Percentiles rank a stretch among this genome's conserved stretches.
Evolutionary conservation across 106 monocot species (phyloP).

Genomic region (Phalaenopsis equestris): DNA sequence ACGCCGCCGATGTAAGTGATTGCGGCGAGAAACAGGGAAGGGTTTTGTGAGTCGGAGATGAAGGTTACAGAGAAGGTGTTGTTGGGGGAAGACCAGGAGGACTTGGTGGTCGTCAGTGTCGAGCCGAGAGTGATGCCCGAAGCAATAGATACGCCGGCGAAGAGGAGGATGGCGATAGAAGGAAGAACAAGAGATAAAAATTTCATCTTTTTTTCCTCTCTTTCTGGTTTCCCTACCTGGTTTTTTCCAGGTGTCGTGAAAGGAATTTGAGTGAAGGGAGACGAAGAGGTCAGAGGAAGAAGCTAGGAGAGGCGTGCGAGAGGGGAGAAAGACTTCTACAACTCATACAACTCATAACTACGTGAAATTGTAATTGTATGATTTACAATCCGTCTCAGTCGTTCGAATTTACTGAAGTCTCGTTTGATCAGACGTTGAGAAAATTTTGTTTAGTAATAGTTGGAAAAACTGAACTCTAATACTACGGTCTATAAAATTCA

Average conservation of each 20-base stretch:
- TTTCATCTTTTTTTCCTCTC: not conserved
- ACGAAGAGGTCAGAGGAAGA: not conserved
- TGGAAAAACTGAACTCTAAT: too few species aligned
- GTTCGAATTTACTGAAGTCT: too few species aligned
- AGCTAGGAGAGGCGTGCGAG: too few species aligned
- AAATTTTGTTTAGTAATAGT: too few species aligned
- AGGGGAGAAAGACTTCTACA: too few species aligned
- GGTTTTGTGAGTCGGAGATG: not conserved
- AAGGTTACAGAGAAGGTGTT: conserved; percentile 3
- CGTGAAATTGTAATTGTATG: too few species aligned
- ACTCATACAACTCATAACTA: too few species aligned
- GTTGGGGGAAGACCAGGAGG: conserved; percentile 2
- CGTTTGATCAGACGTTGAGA: too few species aligned
- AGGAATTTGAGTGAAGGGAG: too few species aligned
- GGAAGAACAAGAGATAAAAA: not conserved
- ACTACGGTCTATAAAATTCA: too few species aligned
- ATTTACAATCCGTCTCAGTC: too few species aligned
- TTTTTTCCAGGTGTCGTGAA: not conserved
- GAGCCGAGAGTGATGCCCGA: not conserved
- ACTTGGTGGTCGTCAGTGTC: not conserved
- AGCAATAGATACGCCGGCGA: not conserved
- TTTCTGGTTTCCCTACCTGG: not conserved
- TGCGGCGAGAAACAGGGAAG: conserved; percentile 5
- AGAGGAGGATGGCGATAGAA: not conserved
- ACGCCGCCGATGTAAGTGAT: not conserved